These are phyloP conservation scores for Teunomyces funiuensis DNA, from an alignment of 805 yeast species.

Conservation along the genomic window DNA sequence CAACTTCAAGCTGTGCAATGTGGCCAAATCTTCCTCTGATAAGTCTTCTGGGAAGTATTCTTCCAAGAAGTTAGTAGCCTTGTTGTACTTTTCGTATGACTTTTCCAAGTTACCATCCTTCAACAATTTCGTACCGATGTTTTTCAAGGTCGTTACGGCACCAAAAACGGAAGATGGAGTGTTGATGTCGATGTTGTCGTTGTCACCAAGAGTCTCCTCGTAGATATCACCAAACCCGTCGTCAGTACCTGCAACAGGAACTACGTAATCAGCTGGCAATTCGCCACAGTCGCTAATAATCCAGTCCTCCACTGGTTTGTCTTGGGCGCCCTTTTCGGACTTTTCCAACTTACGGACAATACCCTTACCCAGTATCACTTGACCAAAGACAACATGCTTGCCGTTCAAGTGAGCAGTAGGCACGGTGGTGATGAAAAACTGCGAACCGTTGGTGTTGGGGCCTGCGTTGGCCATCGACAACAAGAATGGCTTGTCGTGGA, in stretches of 20 bases:
- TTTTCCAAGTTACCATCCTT: conserved; percentile 58
- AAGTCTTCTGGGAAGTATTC: conserved; percentile 76
- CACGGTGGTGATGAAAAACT: conserved; percentile 89
- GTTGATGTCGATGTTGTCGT: conserved; percentile 58
- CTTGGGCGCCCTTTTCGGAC: conserved; percentile 60
- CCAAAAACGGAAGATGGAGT: conserved; percentile 65
- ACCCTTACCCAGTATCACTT: conserved; percentile 77
- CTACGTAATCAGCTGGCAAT: conserved; percentile 59
- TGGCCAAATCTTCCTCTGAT: conserved; percentile 50
- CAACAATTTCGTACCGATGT: conserved; percentile 73
- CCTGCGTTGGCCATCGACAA: conserved; percentile 98
- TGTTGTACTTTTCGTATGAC: conserved; percentile 68
- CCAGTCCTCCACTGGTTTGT: conserved; percentile 71
- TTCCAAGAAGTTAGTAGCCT: conserved; percentile 66
- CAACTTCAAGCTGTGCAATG: conserved; percentile 53
- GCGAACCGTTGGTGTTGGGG: conserved; percentile 93
- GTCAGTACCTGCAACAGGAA: conserved; percentile 47
- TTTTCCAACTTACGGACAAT: conserved; percentile 77
- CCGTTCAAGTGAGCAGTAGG: conserved; percentile 94
- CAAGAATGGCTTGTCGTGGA: conserved; percentile 82
- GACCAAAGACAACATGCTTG: conserved; percentile 95
- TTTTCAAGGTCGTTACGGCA: conserved; percentile 67
- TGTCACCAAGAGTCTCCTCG: conserved; percentile 76
- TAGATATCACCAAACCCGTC: conserved; percentile 86
- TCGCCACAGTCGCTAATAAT: conserved; percentile 78